Conservation (phyloP, 2,329 filamentous ascomycete genomes). For the Stagonosporopsis chrysanthemi region DNA sequence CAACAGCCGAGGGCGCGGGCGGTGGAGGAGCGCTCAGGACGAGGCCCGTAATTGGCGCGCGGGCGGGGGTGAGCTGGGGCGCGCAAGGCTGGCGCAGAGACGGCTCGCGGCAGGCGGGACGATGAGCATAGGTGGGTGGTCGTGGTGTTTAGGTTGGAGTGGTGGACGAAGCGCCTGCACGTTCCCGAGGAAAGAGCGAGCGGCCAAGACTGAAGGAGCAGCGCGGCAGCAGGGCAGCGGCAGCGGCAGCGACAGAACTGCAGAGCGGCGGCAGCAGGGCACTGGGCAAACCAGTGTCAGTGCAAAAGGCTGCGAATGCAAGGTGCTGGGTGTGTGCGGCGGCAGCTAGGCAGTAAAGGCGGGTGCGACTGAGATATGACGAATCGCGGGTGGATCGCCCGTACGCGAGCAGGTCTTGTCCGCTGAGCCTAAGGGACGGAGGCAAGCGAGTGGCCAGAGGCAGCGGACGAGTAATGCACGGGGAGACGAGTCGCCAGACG, state of each 20-base stretch:
- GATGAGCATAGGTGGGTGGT: conserved; percentile 32
- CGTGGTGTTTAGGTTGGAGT: conserved; percentile 21
- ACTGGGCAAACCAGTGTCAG: conserved; percentile 5
- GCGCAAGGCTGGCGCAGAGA: conserved; percentile 29
- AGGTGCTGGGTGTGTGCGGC: conserved; percentile 29
- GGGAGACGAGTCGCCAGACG: neutral
- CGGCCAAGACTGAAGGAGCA: conserved; percentile 19
- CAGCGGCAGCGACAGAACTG: conserved; percentile 1
- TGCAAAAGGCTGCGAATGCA: conserved; percentile 24
- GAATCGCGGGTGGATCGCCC: conserved; percentile 23
- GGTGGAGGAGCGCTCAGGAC: conserved; percentile 31
- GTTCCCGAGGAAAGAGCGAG: conserved; percentile 20
- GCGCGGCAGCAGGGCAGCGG: neutral
- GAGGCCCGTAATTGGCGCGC: conserved; percentile 13
- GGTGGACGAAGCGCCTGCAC: conserved; percentile 20
- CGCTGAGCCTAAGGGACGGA: conserved; percentile 3
- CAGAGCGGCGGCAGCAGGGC: conserved; percentile 4
- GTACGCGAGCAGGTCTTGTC: conserved; percentile 14
- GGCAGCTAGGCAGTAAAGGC: conserved; percentile 24
- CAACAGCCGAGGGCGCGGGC: conserved; percentile 43
- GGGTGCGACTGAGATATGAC: conserved; percentile 23
- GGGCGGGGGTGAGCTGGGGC: conserved; percentile 15
- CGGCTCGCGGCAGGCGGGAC: conserved; percentile 28
- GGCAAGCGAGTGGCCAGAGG: conserved; percentile 13
- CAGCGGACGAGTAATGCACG: conserved; percentile 6